Evolutionary conservation across 1,284 basidiomycete genomes (phyloP), one percentile per base, ranked within the genome.

Genomic region (Tranzscheliella williamsii): DNA sequence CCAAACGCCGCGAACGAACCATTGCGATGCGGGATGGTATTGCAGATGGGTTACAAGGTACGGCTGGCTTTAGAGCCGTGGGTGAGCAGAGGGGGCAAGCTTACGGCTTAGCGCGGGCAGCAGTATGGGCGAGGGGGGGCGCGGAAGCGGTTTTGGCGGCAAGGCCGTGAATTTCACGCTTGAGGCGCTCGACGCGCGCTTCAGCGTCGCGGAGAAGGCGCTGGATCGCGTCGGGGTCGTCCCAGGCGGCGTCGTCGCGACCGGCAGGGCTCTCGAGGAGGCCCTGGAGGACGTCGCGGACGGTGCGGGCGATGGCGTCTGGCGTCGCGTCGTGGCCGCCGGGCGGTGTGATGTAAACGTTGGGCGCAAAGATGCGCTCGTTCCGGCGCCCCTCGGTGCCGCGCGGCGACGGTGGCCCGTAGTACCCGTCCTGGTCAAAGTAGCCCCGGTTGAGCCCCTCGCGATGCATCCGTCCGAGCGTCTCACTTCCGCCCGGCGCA

Each of bases 241-340:
- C 16, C 7, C 23, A 13, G 6, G 9, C 16, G 20, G 8, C 17
- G 9, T 21, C 35, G 8, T 24, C 20, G 22, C 21, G 11, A 13
- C 35, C 35, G 35, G 32, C 23, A 32, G 38, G 42, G 42, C 32
- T 34, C 34, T 31, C 44, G 45, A 78, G 76, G 48, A 75, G 69
- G 20, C 67, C 68, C 38, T 73, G 60, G 42, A 78, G 34, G 26
- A 76, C 77, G 18, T 73, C 75, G 1, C 72, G 23, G 1, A 78
- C 75, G 11, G 77, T 77, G 18, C 24, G 41, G 16, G 75, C 77
- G 23, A 78, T 72, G 17, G 70, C 55, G 20, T 75, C 56, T 11
- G 73, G 68, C 8, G 58, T 55, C 15, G 45, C 41, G 29, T 51
- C 36, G 17, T 55, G 55, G 17, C 15, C 18, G 8, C 53, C 58